Evolutionary conservation across 1,284 basidiomycete genomes (phyloP), one percentile per base, ranked within the genome.

Genomic region (Wallemia hederae): DNA sequence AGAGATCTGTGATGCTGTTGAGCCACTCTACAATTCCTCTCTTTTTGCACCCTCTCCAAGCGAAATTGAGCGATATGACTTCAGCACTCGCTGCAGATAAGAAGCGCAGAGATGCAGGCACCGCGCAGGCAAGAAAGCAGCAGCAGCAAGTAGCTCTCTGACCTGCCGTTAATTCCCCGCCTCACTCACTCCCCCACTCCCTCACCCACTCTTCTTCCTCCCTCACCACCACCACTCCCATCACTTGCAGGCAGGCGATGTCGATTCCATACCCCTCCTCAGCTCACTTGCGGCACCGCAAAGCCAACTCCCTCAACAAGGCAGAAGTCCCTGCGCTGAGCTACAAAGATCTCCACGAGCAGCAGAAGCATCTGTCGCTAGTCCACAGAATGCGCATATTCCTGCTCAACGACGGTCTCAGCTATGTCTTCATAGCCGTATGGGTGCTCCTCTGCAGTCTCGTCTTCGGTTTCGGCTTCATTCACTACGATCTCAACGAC

Each of bases 401-500:
- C 19, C n/a, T 49, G n/a, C n/a, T 49, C 14, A 49, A 49, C 22
- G 39, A 49, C 39, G 39, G 39, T 7, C 39, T 49, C n/a, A 49
- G 39, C 39, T 49, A 49, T 49, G 5, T 89, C 28, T 85, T 88
- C 74, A 85, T 89, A 71, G 77, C 73, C 61, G 70, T 78, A 63
- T 88, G 81, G 78, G 71, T 88, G 58, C 72, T 87, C 68, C 74
- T 90, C 34, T 85, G 90, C 64, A 63, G 79, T 55, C 71, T 88
- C 27, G 83, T 86, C 60, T 77, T 80, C 60, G 74, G 74, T 28
- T 77, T 91, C 63, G 86, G 85, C 1, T 77, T 82, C 66, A 64
- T 86, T 63, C 75, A 86, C 70, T 89, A 87, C 70, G 72, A 77
- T 27, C 68, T 83, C 63, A 87, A 83, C 71, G 86, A 89, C 66